phyloP scores from a whole-genome alignment of 257 asterid genomes.

The Paraleonurus japonicus region DNA sequence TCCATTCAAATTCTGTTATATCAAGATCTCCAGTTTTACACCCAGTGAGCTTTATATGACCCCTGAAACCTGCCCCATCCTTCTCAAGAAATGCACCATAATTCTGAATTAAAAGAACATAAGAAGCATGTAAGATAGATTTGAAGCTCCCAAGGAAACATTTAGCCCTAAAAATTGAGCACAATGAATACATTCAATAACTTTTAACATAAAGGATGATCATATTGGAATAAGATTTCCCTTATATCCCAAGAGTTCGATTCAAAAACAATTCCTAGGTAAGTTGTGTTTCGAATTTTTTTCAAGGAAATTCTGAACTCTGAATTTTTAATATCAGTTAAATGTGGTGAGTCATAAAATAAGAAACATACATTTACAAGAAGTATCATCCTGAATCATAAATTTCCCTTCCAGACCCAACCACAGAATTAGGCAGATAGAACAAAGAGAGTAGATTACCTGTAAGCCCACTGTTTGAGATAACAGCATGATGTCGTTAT shows the following conservation, averaged over 20 bases:
- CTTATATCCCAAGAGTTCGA: slow-evolving; percentile 5
- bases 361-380: background rate
- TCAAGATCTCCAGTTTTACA: slow-evolving; percentile 64
- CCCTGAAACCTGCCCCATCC: slow-evolving; percentile 94
- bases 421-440: background rate
- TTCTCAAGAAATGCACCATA: slow-evolving; percentile 94
- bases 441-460: slow-evolving; percentile 41
- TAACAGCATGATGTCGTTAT: slow-evolving; percentile 65
- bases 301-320: background rate
- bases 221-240: background rate
- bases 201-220: background rate
- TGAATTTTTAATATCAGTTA: background rate
- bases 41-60: slow-evolving; percentile 69
- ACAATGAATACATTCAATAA: background rate
- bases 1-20: slow-evolving; percentile 61
- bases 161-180: background rate
- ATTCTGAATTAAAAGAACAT: slow-evolving; percentile 53
- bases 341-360: background rate
- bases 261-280: background rate
- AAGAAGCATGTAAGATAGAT: slow-evolving; percentile 12
- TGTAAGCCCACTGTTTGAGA: slow-evolving; percentile 92
- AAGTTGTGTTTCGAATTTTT: background rate
- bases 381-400: background rate
- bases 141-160: slow-evolving; percentile 4
- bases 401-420: background rate